Conservation (phyloP, 345 rosid genomes). For the Eucalyptus urophylla region DNA sequence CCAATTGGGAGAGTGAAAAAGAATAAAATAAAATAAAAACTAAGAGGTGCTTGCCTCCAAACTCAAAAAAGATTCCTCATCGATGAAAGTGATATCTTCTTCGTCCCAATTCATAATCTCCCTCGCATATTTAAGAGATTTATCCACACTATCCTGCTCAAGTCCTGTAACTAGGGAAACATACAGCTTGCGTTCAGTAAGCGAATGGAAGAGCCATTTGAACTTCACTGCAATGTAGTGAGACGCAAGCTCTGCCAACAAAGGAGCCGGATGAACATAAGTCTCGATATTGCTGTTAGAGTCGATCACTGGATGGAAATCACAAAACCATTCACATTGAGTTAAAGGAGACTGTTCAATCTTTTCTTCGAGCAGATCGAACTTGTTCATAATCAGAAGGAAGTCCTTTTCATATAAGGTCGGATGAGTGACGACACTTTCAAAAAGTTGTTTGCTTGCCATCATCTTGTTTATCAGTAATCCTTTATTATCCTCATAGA, state of each 20-base stretch:
- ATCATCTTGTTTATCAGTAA: constrained; percentile 64
- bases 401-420: constrained; percentile 47
- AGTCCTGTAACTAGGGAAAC: constrained; percentile 38
- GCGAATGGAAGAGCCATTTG: constrained; percentile 43
- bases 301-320: constrained; percentile 57
- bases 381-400: constrained; percentile 72
- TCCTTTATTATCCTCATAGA: constrained; percentile 33
- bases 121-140: constrained; percentile 45
- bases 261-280: constrained; percentile 10
- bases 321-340: constrained; percentile 74
- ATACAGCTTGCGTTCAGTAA: constrained; percentile 47
- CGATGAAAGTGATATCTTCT: neutral
- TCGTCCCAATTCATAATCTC: constrained; percentile 50
- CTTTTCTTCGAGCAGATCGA: constrained; percentile 67
- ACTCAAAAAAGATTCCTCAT: constrained; percentile 32
- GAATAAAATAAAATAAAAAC: neutral
- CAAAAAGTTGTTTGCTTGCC: constrained; percentile 55
- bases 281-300: constrained; percentile 5
- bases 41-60: constrained; percentile 37
- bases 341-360: constrained; percentile 42
- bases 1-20: neutral
- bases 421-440: constrained; percentile 45
- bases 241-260: constrained; percentile 55
- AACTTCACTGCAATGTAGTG: constrained; percentile 64
- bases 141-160: constrained; percentile 29